These are phyloP conservation scores for Cicer judaicum DNA, from an alignment of 306 rosid species.

Conservation along the genomic window DNA sequence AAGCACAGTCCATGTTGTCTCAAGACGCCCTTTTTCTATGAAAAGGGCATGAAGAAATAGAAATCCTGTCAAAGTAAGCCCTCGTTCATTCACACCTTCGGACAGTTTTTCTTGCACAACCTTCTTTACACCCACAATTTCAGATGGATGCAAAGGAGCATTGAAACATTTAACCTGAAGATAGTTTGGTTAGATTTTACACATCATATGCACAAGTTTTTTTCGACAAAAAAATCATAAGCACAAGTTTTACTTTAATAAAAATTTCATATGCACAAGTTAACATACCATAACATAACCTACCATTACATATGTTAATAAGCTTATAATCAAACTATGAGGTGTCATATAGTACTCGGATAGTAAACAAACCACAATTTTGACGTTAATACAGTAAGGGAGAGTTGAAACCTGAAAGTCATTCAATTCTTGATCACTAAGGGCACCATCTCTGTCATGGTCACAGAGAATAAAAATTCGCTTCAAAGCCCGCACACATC, in stretches of 20 bases:
- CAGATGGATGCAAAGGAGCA: slow-evolving; percentile 97
- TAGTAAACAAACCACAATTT: slow-evolving; percentile 41
- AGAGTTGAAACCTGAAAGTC: slow-evolving; percentile 51
- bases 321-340: slow-evolving; percentile 30
- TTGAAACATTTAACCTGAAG: slow-evolving; percentile 95
- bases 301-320: slow-evolving; percentile 31
- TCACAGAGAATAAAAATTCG: slow-evolving; percentile 94
- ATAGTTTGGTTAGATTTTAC: slow-evolving; percentile 43
- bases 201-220: background rate
- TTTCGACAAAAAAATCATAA: no score
- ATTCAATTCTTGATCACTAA: slow-evolving; percentile 54
- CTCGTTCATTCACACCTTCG: slow-evolving; percentile 97
- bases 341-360: slow-evolving; percentile 15
- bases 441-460: slow-evolving; percentile 94
- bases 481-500: slow-evolving; percentile 94
- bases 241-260: no score
- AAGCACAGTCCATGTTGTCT: slow-evolving; percentile 97
- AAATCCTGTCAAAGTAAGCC: slow-evolving; percentile 96
- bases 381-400: background rate
- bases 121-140: slow-evolving; percentile 87
- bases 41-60: slow-evolving; percentile 97
- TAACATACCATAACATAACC: background rate
- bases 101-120: slow-evolving; percentile 89
- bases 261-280: background rate
- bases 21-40: slow-evolving; percentile 96